Evolutionary conservation across 2,329 filamentous ascomycete genomes (phyloP), one percentile per base, ranked within the genome.

Genomic region (Sphaerulina populicola): DNA sequence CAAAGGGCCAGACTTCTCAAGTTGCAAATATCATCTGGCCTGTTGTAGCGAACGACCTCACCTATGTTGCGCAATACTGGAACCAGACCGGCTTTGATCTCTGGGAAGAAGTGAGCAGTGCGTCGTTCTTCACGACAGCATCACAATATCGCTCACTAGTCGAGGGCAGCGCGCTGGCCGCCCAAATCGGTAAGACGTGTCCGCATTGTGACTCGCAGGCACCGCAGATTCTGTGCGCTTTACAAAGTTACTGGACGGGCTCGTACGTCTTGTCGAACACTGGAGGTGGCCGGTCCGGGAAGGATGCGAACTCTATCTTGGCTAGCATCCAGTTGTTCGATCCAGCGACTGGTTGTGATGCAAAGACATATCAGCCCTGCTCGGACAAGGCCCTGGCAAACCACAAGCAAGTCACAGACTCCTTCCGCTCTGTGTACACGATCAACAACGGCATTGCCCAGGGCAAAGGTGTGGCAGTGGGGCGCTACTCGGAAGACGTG

Each of bases 91-190:
- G 74, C 4, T 93, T 81, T 62, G 88, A 94, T 66, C 75, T 94
- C 2, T 93, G 88, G 88, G 88, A 93, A 66, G 88, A 93, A 66
- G 79, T 90, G 11, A 72, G 74, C 21, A 85, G 86, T 37, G 82
- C 79, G 18, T 89, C 85, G 0, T 93, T 90, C 73, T 94, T 91
- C 69, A 93, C 87, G 1, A 71, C 82, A 30, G 79, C 81, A 2
- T 77, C 78, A 37, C 80, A 86, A 54, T 81, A 91, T 64, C 80
- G 86, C 59, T 76, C 81, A 61, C 64, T 76, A 55, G 68, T 75
- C 1, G 81, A 86, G 68, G 87, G 88, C 5, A 79, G 74, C 49
- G 72, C 75, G 2, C 74, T 93, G 12, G 86, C 87, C 3, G 68
- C 69, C n/a, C 71, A 73, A 15, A 74, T 91, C 5, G 81, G 81